phyloP scores from a whole-genome alignment of 345 rosid genomes.

The Eucalyptus albens region DNA sequence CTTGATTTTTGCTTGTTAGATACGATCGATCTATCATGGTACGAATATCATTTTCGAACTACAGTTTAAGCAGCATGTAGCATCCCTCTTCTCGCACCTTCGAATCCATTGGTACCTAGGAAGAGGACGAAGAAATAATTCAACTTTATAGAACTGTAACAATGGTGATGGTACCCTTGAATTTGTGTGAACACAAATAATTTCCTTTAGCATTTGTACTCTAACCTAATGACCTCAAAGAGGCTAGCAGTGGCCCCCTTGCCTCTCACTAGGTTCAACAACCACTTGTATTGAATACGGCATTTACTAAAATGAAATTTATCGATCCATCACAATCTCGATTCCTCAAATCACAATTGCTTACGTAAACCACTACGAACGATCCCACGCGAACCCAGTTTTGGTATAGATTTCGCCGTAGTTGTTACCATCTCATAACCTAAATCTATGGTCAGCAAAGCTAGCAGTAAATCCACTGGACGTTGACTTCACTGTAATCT shows the following conservation, averaged over 20 bases:
- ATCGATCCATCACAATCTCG: neutral
- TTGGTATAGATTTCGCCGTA: neutral
- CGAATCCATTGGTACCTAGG: accelerated
- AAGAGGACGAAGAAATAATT: neutral
- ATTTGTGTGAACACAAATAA: neutral
- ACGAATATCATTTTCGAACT: neutral
- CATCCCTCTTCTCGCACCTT: neutral
- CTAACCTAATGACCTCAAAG: neutral
- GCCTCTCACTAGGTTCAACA: neutral
- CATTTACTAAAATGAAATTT: neutral
- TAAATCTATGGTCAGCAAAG: neutral
- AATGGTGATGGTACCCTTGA: neutral
- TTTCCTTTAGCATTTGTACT: neutral
- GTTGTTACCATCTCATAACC: neutral
- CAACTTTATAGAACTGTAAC: accelerated
- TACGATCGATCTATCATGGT: accelerated
- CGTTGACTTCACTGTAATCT: neutral
- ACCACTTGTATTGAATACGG: no score
- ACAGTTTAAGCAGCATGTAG: accelerated
- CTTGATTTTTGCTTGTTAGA: accelerated
- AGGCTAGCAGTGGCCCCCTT: neutral
- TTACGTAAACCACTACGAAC: neutral
- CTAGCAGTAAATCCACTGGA: neutral
- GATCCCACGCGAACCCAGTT: neutral
- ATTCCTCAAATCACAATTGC: neutral